phyloP scores from a whole-genome alignment of 2,329 filamentous ascomycete species.

The Hypoxylon sp. region DNA sequence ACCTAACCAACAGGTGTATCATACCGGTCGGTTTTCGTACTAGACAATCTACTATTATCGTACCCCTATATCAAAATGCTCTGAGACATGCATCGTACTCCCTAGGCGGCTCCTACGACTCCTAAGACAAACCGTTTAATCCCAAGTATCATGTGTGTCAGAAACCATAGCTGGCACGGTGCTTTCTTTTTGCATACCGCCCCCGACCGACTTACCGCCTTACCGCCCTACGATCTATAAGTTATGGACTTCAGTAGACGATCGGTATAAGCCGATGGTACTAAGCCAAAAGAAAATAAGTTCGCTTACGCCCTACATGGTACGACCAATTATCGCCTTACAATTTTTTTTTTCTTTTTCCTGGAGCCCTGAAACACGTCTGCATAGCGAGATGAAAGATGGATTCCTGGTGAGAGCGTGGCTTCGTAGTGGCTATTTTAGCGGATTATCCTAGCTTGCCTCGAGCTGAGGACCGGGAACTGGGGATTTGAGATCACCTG shows the following conservation, averaged over 20 bases:
- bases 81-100: not conserved
- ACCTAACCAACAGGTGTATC: not conserved
- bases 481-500: conserved; percentile 10
- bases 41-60: not conserved
- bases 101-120: not conserved
- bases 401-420: not conserved
- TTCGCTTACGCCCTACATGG: not conserved
- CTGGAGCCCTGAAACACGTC: conserved; percentile 4
- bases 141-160: not conserved
- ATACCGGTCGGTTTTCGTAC: conserved; percentile 4
- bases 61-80: not conserved
- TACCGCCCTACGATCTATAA: too few species aligned
- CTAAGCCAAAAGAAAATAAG: not conserved
- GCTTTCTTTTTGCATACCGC: not conserved
- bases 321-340: not conserved
- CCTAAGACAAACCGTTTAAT: too few species aligned
- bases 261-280: not conserved
- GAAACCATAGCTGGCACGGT: not conserved
- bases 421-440: not conserved
- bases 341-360: not conserved
- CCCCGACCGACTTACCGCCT: too few species aligned
- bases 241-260: not conserved
- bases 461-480: conserved; percentile 1
- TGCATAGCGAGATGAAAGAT: conserved; percentile 1
- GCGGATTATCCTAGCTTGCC: not conserved